Evolutionary conservation across 2,329 filamentous ascomycete species (phyloP), one percentile per base, ranked within the genome.

Genomic region (Lasiodiplodia theobromae): DNA sequence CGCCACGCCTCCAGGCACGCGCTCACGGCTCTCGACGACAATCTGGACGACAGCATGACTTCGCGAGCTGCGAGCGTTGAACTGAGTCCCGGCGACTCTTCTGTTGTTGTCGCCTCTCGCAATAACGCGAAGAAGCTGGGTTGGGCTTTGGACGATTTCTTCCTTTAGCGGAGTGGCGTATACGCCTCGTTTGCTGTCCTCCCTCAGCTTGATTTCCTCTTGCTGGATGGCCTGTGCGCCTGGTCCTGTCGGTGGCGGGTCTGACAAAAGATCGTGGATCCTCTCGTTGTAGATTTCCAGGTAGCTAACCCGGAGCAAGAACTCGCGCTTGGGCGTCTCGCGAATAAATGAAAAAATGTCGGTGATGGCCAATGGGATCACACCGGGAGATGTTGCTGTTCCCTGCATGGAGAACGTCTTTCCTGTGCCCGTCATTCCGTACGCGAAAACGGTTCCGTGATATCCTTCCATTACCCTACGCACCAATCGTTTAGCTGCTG

Each of bases 391-490:
- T 2, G 92, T 93, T 56, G 94, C 94, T 12, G 96, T 99, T 74
- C 96, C 96, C 83, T 99, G 96, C 96, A 99, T 99, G 49, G 95
- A 98, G 79, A 98, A 99, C 0, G 96, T 99, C 83, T 99, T 99
- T 73, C 96, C 96, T 0, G 96, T 98, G 71, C 96, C 96, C 4
- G 96, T 99, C 94, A 98, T 98, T 77, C 96, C 96, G 79, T 99
- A 99, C 21, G 95, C 95, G 78, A 99, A 98, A 28, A 99, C 96
- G 0, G 96, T 99, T 69, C 95, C 96, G 76, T 98, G 95, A 78
- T 98, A 99, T 52, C 96, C 96, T 83, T 99, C 96, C 96, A 99
- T 99, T 62, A 99, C 96, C 75, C 96, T 88, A 73, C 96, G 91
- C 57, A 99, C 96, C 64, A 99, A 85, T 71, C 96, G 91, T 82